Conservation (phyloP, 208 protist genomes). For the Leishmania gerbilli region DNA sequence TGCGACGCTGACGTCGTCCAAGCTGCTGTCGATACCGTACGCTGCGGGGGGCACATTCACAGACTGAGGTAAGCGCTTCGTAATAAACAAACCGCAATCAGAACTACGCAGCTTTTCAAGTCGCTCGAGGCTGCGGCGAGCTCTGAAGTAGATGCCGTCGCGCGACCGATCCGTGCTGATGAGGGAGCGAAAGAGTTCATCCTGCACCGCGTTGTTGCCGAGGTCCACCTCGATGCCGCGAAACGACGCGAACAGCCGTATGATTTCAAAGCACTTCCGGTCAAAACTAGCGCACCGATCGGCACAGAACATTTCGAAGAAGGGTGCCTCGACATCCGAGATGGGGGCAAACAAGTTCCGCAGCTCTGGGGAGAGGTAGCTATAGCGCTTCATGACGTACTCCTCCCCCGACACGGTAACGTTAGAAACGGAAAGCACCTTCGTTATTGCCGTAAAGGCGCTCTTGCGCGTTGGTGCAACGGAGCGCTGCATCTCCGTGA, state of each 20-base stretch:
- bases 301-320: constrained; percentile 76
- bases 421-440: constrained; percentile 32
- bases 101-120: constrained; percentile 49
- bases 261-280: constrained; percentile 63
- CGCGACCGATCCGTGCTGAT: constrained; percentile 53
- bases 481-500: constrained; percentile 78
- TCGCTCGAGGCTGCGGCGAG: constrained; percentile 46
- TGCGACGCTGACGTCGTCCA: constrained; percentile 67
- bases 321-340: constrained; percentile 49
- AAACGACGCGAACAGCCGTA: constrained; percentile 60
- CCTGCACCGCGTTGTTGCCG: constrained; percentile 12
- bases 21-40: constrained; percentile 44
- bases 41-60: constrained; percentile 30
- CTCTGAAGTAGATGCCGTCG: constrained; percentile 65
- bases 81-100: constrained; percentile 57
- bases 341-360: constrained; percentile 67
- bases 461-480: constrained; percentile 65
- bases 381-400: constrained; percentile 39
- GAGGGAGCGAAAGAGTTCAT: constrained; percentile 50
- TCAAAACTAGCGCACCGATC: constrained; percentile 50
- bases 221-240: constrained; percentile 44
- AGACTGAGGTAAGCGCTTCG: constrained; percentile 9
- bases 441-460: constrained; percentile 44
- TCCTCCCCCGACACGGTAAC: constrained; percentile 24
- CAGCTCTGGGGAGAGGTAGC: constrained; percentile 33